phyloP scores from a whole-genome alignment of 768 basidiomycete genomes.

The Pulveroboletus ravenelii region DNA sequence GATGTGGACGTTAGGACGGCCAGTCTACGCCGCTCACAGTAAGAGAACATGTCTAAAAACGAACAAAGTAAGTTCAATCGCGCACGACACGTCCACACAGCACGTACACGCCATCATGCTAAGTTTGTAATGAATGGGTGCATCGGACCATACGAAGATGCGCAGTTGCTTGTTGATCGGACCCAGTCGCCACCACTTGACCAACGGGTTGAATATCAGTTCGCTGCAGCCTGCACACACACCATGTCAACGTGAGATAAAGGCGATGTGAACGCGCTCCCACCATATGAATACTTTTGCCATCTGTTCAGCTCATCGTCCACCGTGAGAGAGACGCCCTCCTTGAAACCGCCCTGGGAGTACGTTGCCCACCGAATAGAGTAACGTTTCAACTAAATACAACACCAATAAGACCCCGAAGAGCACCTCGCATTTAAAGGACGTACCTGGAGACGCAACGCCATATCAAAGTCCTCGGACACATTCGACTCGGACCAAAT shows the following conservation, averaged over 20 bases:
- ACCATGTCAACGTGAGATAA: constrained; percentile 30
- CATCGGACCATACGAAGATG: constrained; percentile 70
- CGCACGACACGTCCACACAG: neutral
- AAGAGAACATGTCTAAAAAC: constrained; percentile 45
- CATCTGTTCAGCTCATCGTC: constrained; percentile 93
- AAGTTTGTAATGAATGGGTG: constrained; percentile 79
- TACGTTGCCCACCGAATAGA: constrained; percentile 70
- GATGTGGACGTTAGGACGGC: neutral
- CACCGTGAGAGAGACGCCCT: constrained; percentile 88
- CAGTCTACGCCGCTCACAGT: constrained; percentile 34
- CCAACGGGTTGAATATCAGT: constrained; percentile 82
- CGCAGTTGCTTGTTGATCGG: constrained; percentile 82
- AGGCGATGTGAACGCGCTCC: constrained; percentile 35
- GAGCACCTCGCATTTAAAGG: no score
- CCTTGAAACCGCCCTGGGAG: constrained; percentile 83
- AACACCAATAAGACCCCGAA: neutral
- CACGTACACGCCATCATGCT: constrained; percentile 51
- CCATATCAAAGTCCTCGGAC: constrained; percentile 72
- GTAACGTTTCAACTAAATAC: constrained; percentile 18
- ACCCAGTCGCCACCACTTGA: constrained; percentile 70
- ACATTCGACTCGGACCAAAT: constrained; percentile 67
- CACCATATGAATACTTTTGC: constrained; percentile 83
- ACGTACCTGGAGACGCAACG: constrained; percentile 44
- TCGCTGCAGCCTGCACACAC: constrained; percentile 32
- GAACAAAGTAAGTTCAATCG: constrained; percentile 3